phyloP scores from a whole-genome alignment of 202 grass and related monocot species.

The Cymbopogon flexuosus region DNA sequence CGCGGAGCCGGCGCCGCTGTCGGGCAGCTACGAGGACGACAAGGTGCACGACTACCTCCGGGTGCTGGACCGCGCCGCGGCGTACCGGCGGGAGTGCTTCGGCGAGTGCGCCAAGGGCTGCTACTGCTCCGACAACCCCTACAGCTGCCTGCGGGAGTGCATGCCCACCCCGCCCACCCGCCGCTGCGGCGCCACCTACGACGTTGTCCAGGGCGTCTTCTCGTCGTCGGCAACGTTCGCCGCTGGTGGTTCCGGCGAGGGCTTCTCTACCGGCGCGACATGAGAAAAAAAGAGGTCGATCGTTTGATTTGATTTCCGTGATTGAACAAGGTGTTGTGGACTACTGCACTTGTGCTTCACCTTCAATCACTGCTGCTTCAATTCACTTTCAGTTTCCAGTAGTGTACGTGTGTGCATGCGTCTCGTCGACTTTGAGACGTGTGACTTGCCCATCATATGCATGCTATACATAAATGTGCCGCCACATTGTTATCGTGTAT shows the following conservation, averaged over 20 bases:
- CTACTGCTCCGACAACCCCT: slow-evolving; percentile 18
- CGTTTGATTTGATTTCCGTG: not conserved
- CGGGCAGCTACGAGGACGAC: not conserved
- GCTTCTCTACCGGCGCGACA: not conserved
- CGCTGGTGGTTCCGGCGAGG: not conserved
- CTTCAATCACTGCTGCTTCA: no score
- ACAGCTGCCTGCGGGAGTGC: slow-evolving; percentile 13
- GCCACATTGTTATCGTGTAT: no score
- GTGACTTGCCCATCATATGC: no score
- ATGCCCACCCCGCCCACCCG: slow-evolving; percentile 9
- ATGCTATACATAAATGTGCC: no score
- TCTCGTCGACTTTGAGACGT: no score
- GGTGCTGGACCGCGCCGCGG: not conserved
- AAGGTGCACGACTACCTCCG: slow-evolving; percentile 17
- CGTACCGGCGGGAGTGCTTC: slow-evolving; percentile 16
- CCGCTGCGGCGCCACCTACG: slow-evolving; percentile 14
- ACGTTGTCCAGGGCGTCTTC: slow-evolving; percentile 5
- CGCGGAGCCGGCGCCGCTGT: not conserved
- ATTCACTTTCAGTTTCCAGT: no score
- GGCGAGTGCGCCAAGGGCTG: slow-evolving; percentile 23
- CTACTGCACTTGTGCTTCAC: no score
- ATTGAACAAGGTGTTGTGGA: not conserved
- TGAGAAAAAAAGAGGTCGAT: not conserved
- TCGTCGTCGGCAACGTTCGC: not conserved
- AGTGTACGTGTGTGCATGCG: no score